Percentiles rank a stretch among this genome's conserved stretches.
Conservation (phyloP, 371 early-diverging fungal genomes). For the Mucor saturninus region DNA sequence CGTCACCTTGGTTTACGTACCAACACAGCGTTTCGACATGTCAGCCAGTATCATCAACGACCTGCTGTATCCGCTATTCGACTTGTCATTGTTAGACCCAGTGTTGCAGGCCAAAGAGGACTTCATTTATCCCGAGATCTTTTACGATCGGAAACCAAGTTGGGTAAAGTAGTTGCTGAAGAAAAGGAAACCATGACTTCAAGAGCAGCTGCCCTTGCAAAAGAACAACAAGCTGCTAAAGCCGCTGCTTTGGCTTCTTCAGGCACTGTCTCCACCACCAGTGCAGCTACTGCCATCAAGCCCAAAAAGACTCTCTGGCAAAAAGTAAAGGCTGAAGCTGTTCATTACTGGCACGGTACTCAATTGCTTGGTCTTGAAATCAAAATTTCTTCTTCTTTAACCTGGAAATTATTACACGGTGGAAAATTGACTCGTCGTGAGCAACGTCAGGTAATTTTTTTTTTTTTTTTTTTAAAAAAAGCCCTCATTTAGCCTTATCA, state of each 20-base stretch:
- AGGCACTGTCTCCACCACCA: not conserved
- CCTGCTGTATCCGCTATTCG: constrained; percentile 12
- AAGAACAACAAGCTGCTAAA: constrained; percentile 38
- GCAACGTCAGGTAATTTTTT: constrained; percentile 73
- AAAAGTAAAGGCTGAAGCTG: constrained; percentile 87
- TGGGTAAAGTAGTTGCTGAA: constrained; percentile 17
- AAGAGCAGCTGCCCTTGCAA: constrained; percentile 46
- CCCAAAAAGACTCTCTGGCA: constrained; percentile 76
- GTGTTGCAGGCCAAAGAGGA: constrained; percentile 19
- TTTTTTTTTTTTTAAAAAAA: no score
- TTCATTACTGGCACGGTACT: constrained; percentile 96
- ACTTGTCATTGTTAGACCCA: constrained; percentile 21
- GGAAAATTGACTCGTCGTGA: constrained; percentile 87
- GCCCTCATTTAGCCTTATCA: not conserved
- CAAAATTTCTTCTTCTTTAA: constrained; percentile 82
- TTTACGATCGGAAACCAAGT: constrained; percentile 31
- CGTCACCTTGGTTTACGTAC: constrained; percentile 18
- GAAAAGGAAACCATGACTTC: constrained; percentile 52
- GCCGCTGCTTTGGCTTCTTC: constrained; percentile 15
- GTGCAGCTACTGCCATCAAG: constrained; percentile 31
- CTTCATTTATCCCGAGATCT: constrained; percentile 29
- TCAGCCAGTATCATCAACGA: constrained; percentile 7
- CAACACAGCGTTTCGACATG: constrained; percentile 20
- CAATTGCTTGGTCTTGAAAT: constrained; percentile 91
- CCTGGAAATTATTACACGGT: constrained; percentile 79